These are phyloP conservation scores for Penicillium coffeae DNA, from an alignment of 495 filamentous ascomycete genomes.

Conservation along the genomic window DNA sequence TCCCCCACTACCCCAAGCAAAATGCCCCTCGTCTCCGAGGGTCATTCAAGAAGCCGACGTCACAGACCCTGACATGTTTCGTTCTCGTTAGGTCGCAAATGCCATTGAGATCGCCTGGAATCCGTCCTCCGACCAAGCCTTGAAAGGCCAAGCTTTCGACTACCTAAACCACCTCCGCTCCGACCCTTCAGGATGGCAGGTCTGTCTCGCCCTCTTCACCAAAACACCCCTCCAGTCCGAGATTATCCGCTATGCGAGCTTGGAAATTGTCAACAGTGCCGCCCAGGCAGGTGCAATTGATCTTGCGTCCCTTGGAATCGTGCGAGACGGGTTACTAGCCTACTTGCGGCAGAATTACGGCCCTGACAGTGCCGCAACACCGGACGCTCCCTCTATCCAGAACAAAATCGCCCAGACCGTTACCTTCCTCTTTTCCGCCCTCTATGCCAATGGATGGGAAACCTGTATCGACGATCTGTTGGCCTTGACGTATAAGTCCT, in stretches of 20 bases:
- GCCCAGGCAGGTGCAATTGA: constrained; percentile 72
- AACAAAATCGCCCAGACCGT: constrained; percentile 97
- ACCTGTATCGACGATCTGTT: constrained; percentile 86
- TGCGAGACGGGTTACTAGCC: constrained; percentile 71
- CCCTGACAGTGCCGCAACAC: constrained; percentile 44
- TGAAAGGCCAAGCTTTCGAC: constrained; percentile 82
- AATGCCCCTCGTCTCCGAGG: constrained; percentile 24
- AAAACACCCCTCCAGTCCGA: constrained; percentile 75
- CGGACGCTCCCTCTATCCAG: constrained; percentile 73
- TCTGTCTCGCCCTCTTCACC: constrained; percentile 79
- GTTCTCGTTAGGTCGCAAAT: constrained; percentile 66
- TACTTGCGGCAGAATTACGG: constrained; percentile 75
- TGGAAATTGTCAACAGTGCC: constrained; percentile 90
- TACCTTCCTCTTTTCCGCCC: constrained; percentile 80
- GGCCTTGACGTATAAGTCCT: constrained; percentile 51
- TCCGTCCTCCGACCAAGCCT: constrained; percentile 63
- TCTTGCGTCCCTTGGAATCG: constrained; percentile 57
- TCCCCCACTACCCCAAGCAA: constrained; percentile 18
- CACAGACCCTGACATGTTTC: constrained; percentile 13
- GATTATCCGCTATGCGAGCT: constrained; percentile 76
- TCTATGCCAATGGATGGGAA: constrained; percentile 83
- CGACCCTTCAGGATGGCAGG: constrained; percentile 78
- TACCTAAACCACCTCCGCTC: constrained; percentile 77
- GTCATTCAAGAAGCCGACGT: neutral
- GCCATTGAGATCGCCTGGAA: constrained; percentile 90